Conservation (phyloP, 441 rosid species). For the Breynia disticha region DNA sequence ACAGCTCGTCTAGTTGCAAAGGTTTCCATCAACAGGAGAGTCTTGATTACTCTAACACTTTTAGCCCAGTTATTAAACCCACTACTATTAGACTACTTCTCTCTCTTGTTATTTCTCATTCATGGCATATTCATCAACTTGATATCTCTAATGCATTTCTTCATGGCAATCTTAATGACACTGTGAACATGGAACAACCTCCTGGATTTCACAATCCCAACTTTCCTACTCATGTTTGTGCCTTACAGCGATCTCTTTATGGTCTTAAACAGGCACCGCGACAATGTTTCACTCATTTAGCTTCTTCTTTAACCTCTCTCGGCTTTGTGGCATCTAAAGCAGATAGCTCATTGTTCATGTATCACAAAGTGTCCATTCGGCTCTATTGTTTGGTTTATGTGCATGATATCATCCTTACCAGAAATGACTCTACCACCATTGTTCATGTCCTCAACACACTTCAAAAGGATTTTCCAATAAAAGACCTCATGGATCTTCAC, state of each 20-base stretch:
- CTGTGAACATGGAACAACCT: background rate
- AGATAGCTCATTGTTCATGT: background rate
- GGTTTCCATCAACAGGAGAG: background rate
- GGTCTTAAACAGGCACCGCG: background rate
- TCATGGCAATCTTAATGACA: too few species aligned
- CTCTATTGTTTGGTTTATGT: background rate
- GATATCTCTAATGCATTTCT: too few species aligned
- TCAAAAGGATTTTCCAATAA: background rate
- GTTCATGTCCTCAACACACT: background rate
- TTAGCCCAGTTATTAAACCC: constrained; percentile 2
- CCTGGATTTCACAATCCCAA: background rate
- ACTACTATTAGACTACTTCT: background rate
- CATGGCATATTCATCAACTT: background rate
- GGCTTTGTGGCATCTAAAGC: background rate
- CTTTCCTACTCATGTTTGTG: background rate
- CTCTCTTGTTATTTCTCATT: background rate
- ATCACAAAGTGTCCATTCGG: background rate
- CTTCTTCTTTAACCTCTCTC: background rate
- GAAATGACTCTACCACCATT: background rate
- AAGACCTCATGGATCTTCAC: background rate
- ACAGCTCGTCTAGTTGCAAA: constrained; percentile 1
- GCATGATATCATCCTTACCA: background rate
- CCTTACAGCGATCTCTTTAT: background rate
- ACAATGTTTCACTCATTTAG: background rate
- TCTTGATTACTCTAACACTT: background rate